A percentile compares a stretch with the other conserved stretches of the same genome.
These are phyloP conservation scores for Fusarium decemcellulare DNA, from an alignment of 2,329 filamentous ascomycete species.

Conservation along the genomic window DNA sequence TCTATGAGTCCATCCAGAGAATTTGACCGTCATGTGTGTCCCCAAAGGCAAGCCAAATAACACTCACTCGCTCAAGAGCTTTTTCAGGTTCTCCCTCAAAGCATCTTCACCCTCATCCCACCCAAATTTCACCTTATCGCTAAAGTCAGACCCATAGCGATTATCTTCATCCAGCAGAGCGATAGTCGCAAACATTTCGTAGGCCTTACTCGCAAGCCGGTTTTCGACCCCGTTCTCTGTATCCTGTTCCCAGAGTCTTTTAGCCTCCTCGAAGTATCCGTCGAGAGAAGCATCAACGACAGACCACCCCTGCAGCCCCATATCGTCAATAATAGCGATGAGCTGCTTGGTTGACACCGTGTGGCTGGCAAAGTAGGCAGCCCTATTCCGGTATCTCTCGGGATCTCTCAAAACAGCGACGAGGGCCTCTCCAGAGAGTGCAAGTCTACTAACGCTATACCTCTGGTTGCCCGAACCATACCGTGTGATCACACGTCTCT, in stretches of 20 bases:
- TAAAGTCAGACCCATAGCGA: constrained; percentile 12
- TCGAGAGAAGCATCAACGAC: neutral
- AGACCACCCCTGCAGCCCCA: constrained; percentile 2
- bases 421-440: no score
- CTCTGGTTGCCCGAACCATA: no score
- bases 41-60: no score
- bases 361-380: constrained; percentile 17
- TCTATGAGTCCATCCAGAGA: no score
- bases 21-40: no score
- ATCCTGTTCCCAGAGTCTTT: constrained; percentile 11
- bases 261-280: neutral
- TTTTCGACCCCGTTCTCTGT: constrained; percentile 9
- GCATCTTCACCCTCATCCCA: no score
- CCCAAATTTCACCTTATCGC: neutral
- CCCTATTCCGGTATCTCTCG: no score
- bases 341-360: constrained; percentile 15
- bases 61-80: no score
- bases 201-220: constrained; percentile 1
- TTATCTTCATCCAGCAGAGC: constrained; percentile 11
- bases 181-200: constrained; percentile 7
- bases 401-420: no score
- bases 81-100: no score
- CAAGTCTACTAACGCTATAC: no score
- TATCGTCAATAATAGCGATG: neutral
- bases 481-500: neutral